Evolutionary conservation across 179 eudicot genomes (phyloP).

Genomic region (Beta macrorhiza): DNA sequence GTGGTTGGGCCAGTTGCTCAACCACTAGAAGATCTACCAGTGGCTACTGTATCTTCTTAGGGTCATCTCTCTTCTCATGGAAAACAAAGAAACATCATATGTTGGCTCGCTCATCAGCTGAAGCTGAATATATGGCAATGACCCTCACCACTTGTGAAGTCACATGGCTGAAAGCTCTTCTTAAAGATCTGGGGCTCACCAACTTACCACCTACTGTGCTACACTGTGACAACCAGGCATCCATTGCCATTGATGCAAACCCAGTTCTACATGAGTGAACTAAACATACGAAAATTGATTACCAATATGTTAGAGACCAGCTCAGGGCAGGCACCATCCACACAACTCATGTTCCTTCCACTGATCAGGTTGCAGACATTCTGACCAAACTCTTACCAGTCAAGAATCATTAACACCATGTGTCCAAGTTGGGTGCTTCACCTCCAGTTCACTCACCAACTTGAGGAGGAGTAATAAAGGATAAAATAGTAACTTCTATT

Average conservation of each 20-base stretch:
- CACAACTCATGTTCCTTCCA: background rate
- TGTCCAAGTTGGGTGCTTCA: background rate
- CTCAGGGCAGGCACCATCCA: background rate
- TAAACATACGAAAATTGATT: background rate
- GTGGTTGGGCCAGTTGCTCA: too few species aligned
- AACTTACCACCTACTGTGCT: background rate
- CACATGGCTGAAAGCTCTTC: background rate
- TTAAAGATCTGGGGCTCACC: background rate
- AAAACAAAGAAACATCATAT: background rate
- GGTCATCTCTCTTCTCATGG: background rate
- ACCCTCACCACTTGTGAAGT: background rate
- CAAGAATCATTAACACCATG: background rate
- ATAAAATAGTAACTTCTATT: background rate
- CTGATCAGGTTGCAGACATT: background rate
- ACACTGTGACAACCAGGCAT: slow-evolving; percentile 1
- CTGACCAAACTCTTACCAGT: background rate
- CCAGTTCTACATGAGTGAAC: slow-evolving; percentile 7
- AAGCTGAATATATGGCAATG: background rate
- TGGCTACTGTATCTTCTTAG: background rate
- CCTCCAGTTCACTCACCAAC: background rate
- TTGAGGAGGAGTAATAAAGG: background rate
- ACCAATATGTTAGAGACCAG: background rate
- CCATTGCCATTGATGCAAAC: background rate
- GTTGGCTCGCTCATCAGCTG: background rate
- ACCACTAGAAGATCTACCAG: too few species aligned